Base-by-base conservation (phyloP, 768 basidiomycete species). In the Cubamyces lactineus region DNA sequence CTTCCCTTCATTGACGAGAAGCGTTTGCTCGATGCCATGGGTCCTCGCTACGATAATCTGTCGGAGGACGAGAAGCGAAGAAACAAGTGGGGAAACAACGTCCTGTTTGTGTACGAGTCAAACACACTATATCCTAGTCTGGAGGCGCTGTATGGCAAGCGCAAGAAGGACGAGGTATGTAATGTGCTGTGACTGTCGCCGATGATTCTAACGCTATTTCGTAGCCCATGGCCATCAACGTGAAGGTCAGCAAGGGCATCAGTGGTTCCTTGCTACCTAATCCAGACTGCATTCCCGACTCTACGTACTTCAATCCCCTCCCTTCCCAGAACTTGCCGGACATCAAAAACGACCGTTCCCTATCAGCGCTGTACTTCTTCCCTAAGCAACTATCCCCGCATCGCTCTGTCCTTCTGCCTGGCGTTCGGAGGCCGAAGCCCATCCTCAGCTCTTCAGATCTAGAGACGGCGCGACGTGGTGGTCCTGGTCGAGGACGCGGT, bases 1-100 rank as follows among this genome's bases (percentile, higher is more conserved):
- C 79, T 99, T 21, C 96, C 97, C 0, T 99, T 98, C 79, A 98
- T 99, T 64, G 92, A 98, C 71, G 82, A 88, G 72, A 82, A 82
- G 57, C 84, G 95, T 38, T 77, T 99, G 24, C 77, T 98, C 56
- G 87, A 85, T 38, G 93, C 95, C 3, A 94, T 99, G 89, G 83
- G 80, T 8, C 73, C 79, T 13, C 81, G 78, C 64, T 89, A 89
- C 72, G 76, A 80, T 53, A 66, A 84, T 49, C 80, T 99, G 47
- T 84, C 83, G 0, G 89, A 92, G 60, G 92, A 91, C 11, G 96
- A 99, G 75, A 76, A 82, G n/a, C 79, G 79, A 51, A 82, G 97
- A 57, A 99, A 99, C 73, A 80, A 79, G 45, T 90, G 89, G 86
- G 96, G 97, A 2, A 85, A 87, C 66, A 84, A 92, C 69, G 83